A percentile compares a stretch with the other conserved stretches of the same genome.
These are phyloP conservation scores for Trypanosoma cruzi DNA, from an alignment of 208 protist species.

Conservation along the genomic window DNA sequence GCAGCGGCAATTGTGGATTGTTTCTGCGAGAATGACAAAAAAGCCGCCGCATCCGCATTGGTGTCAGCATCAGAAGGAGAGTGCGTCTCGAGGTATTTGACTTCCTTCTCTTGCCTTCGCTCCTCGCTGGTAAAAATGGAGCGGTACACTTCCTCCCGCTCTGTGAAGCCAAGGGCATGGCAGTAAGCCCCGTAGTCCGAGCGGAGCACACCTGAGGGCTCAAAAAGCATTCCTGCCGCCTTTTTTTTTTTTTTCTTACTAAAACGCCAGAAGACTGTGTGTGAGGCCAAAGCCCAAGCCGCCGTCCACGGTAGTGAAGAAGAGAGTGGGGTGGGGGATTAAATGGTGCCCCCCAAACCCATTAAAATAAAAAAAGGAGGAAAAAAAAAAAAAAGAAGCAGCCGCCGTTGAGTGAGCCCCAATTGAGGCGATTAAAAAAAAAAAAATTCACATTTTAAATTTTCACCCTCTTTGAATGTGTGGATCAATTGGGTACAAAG, in stretches of 20 bases:
- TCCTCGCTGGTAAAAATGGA: slow-evolving; percentile 49
- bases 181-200: slow-evolving; percentile 91
- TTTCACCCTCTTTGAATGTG: no score
- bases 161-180: slow-evolving; percentile 72
- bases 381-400: no score
- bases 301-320: no score
- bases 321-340: no score
- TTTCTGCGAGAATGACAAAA: background rate
- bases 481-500: no score
- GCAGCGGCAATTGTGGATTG: background rate
- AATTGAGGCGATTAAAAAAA: no score
- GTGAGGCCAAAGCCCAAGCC: no score
- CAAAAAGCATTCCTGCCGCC: slow-evolving; percentile 70
- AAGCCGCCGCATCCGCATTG: background rate
- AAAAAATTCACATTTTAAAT: no score
- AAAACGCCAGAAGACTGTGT: no score
- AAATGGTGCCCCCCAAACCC: no score
- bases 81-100: background rate
- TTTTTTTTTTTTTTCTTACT: slow-evolving; percentile 11
- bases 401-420: no score
- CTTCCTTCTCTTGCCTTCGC: slow-evolving; percentile 9
- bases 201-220: slow-evolving; percentile 80
- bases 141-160: slow-evolving; percentile 86
- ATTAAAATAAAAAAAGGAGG: no score
- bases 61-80: background rate